A percentile compares a stretch with the other conserved stretches of the same genome.
These are phyloP conservation scores for Prunus salicina DNA, from an alignment of 306 rosid species.

Conservation along the genomic window DNA sequence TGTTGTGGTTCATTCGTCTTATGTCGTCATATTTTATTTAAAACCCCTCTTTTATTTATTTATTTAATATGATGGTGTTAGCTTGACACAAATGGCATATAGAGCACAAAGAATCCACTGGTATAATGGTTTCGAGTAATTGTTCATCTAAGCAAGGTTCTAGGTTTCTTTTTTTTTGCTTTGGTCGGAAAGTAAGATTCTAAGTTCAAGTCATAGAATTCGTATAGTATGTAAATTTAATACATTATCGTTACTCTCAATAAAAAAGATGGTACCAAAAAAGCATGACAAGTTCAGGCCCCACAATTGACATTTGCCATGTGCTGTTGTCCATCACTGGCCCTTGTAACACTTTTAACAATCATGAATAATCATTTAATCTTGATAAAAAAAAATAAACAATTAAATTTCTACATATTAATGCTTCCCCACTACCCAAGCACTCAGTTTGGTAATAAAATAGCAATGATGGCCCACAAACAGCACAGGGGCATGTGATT, in stretches of 20 bases:
- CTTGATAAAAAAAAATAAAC: too few species aligned
- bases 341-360: neutral
- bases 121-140: too few species aligned
- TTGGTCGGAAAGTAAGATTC: too few species aligned
- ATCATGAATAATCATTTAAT: too few species aligned
- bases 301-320: neutral
- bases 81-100: neutral
- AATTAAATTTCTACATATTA: too few species aligned
- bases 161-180: too few species aligned
- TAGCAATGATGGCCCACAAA: too few species aligned
- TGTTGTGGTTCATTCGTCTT: neutral
- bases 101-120: too few species aligned
- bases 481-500: neutral
- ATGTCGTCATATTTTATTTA: neutral
- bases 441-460: neutral
- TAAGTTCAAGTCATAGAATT: too few species aligned
- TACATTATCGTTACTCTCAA: rapidly evolving
- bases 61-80: neutral
- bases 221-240: rapidly evolving
- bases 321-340: neutral
- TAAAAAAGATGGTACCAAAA: too few species aligned
- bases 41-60: neutral
- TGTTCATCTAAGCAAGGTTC: too few species aligned
- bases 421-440: neutral
- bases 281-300: neutral